These are phyloP conservation scores for Citrus maxima DNA, from an alignment of 345 rosid species.

Conservation along the genomic window DNA sequence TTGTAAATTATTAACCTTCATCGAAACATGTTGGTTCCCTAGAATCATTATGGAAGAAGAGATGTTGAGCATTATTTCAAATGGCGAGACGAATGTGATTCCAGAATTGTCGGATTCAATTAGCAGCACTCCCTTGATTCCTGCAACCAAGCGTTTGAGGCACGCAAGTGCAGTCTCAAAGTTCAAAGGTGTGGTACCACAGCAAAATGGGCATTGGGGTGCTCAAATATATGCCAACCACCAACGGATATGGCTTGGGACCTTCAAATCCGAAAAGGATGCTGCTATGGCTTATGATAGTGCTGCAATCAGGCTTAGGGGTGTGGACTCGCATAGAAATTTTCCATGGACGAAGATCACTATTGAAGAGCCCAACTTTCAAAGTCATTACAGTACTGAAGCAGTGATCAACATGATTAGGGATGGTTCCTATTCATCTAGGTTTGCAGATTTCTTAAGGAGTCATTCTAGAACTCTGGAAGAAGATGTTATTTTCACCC, in stretches of 20 bases:
- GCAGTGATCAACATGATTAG: constrained; percentile 49
- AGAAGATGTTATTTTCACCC: background rate
- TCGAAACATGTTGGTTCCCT: background rate
- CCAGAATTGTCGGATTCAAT: constrained; percentile 37
- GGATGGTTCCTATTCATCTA: constrained; percentile 47
- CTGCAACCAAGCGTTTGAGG: constrained; percentile 23
- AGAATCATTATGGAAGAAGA: constrained; percentile 30
- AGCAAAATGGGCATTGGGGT: constrained; percentile 67
- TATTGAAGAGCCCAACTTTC: constrained; percentile 42
- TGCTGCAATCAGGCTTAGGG: constrained; percentile 52
- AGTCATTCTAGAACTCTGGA: background rate
- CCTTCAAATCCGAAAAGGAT: constrained; percentile 52
- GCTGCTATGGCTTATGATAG: constrained; percentile 75
- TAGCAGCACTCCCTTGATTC: constrained; percentile 23
- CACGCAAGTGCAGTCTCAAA: background rate
- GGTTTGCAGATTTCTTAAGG: constrained; percentile 34
- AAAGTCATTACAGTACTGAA: constrained; percentile 33
- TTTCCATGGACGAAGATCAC: constrained; percentile 32
- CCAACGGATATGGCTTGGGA: constrained; percentile 67
- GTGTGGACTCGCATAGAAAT: constrained; percentile 41
- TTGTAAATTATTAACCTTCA: background rate
- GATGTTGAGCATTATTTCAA: constrained; percentile 19
- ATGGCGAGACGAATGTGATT: constrained; percentile 5
- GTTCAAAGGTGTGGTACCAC: constrained; percentile 63
- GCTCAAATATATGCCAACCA: constrained; percentile 58